These are phyloP conservation scores for Melampsora larici-populina DNA, from an alignment of 1,284 basidiomycete species.

Conservation along the genomic window DNA sequence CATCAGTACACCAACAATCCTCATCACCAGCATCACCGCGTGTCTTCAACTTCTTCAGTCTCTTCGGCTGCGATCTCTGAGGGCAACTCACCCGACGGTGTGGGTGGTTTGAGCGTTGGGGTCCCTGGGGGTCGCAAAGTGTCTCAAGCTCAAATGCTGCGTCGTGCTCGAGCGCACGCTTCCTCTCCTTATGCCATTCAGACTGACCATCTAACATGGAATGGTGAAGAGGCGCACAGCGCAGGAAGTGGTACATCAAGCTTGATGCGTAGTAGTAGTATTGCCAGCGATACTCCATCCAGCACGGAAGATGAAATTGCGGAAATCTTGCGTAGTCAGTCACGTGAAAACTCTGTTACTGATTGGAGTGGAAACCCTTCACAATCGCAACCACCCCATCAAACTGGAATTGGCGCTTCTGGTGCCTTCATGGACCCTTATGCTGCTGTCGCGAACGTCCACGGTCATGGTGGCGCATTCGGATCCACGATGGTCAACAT, in stretches of 20 bases:
- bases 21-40: slow-evolving; percentile 18
- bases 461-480: slow-evolving; percentile 28
- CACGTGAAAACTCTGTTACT: slow-evolving; percentile 36
- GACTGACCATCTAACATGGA: slow-evolving; percentile 17
- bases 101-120: not conserved
- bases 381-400: slow-evolving; percentile 12
- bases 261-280: slow-evolving; percentile 30
- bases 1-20: slow-evolving; percentile 27
- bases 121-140: slow-evolving; percentile 36
- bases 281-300: slow-evolving; percentile 26
- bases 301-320: slow-evolving; percentile 36
- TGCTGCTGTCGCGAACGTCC: slow-evolving; percentile 40
- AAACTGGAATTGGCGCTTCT: slow-evolving; percentile 34
- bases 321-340: slow-evolving; percentile 27
- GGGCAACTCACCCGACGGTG: slow-evolving; percentile 29
- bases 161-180: slow-evolving; percentile 36
- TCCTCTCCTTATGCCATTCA: slow-evolving; percentile 28
- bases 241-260: not conserved
- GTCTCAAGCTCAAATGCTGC: slow-evolving; percentile 30
- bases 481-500: slow-evolving; percentile 5
- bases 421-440: slow-evolving; percentile 42
- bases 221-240: not conserved
- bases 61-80: slow-evolving; percentile 35
- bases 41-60: slow-evolving; percentile 28
- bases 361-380: slow-evolving; percentile 30